Conservation (phyloP, 768 basidiomycete species). For the Serpula lacrymans region DNA sequence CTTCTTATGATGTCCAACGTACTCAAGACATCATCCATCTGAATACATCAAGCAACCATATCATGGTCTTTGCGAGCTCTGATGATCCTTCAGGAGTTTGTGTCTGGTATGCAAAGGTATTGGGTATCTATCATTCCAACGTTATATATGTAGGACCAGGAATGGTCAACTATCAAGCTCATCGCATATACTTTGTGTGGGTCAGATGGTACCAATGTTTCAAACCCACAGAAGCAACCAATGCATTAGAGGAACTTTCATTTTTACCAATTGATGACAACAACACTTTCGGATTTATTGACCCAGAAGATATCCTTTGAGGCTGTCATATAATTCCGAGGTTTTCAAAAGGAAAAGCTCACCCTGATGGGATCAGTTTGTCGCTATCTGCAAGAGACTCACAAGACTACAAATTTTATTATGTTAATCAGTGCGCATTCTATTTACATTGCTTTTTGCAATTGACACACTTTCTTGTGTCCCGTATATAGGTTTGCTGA, state of each 20-base stretch:
- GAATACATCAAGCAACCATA: conserved; percentile 13
- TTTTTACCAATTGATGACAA: not conserved
- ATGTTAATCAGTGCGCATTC: not conserved
- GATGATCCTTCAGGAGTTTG: not conserved
- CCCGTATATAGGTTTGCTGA: not conserved
- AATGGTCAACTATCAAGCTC: not conserved
- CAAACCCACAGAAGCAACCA: not conserved
- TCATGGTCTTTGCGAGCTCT: conserved; percentile 15
- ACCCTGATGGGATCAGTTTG: not conserved
- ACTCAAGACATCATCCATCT: conserved; percentile 17
- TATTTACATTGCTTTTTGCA: not conserved
- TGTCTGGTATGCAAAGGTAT: too few relatives aligned
- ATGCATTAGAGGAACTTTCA: not conserved
- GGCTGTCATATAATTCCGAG: not conserved
- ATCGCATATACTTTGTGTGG: not conserved
- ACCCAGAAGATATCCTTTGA: not conserved
- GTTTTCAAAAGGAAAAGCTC: not conserved
- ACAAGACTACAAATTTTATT: not conserved
- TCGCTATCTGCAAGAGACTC: not conserved
- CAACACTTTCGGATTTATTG: not conserved
- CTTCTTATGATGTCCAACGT: conserved; percentile 22
- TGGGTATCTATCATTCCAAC: too few relatives aligned
- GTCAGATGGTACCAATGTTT: not conserved
- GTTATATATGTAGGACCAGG: not conserved
- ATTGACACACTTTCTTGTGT: not conserved